A percentile compares a stretch with the other conserved stretches of the same genome.
Evolutionary conservation across 257 asterid genomes (phyloP).

Genomic region (Plantago major): DNA sequence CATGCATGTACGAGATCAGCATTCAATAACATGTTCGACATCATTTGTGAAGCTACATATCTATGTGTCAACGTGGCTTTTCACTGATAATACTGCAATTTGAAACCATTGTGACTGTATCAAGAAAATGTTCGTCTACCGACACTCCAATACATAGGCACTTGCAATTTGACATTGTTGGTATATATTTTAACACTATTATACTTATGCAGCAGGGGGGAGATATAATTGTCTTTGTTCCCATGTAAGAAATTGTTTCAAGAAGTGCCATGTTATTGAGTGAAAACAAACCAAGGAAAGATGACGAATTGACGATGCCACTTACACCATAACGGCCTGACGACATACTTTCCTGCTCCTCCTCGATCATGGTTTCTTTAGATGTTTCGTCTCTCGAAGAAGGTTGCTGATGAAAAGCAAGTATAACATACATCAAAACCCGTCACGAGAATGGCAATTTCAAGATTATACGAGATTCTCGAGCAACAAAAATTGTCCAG

Average conservation of each 20-base stretch:
- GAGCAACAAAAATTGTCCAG: neutral
- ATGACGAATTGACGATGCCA: neutral
- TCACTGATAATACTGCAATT: no score
- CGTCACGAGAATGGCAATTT: neutral
- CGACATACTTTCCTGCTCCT: conserved; percentile 58
- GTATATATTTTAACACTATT: no score
- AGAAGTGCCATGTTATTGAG: conserved; percentile 1
- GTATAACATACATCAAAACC: conserved; percentile 9
- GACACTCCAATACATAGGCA: no score
- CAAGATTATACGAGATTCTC: neutral
- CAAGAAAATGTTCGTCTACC: no score
- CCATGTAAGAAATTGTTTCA: neutral
- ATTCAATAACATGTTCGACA: no score
- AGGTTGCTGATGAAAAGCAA: conserved; percentile 37
- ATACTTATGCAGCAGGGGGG: no score
- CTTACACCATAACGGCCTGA: conserved; percentile 64
- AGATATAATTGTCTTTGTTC: no score
- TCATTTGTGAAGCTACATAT: no score
- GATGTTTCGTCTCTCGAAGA: conserved; percentile 70
- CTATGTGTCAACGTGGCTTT: no score
- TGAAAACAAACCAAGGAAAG: conserved; percentile 12
- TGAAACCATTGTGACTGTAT: no score
- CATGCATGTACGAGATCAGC: no score
- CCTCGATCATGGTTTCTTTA: conserved; percentile 49
- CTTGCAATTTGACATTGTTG: no score